Base-by-base conservation (phyloP, 2,329 filamentous ascomycete species). In the Arthrobotrys megalospora region DNA sequence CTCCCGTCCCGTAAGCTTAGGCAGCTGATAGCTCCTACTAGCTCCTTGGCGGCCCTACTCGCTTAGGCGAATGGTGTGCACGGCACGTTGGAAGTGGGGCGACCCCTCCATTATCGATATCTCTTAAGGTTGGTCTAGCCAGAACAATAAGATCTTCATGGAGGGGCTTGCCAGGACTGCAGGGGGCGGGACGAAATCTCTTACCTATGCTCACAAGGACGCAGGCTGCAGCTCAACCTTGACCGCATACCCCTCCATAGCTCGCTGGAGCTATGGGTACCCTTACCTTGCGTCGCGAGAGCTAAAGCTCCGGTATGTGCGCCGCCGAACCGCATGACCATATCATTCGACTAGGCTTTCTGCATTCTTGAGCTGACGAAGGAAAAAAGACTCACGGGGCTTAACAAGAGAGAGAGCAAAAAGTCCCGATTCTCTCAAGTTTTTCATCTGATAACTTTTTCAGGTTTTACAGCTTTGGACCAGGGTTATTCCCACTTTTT, bases 171-270 rank as follows among this genome's bases (percentile, higher is more conserved):
- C 67, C 60, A 72, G 62, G 50, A 65, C 75, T 78, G 75, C 75
- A 78, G 75, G 75, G 75, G 67, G 75, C 75, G 75, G 75, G 75
- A 78, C 67, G 75, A 72, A 78, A 60, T 60, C 43, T 62, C 19
- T 62, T 66, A 28, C 24, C 24, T 28, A 43, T 66, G 62, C 47
- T 71, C 62, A 67, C 60, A 78, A 71, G 73, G 58, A 55, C 60
- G 73, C 73, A 68, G 45, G 53, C 52, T 72, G 75, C 63, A 71
- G 67, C 67, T 72, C 45, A 53, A 64, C 60, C 62, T 67, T 62
- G 52, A 62, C 52, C 36, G 55, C 47, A 45, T 24, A 41, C 36
- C 34, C 53, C 55, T 60, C 55, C 19, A 19, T 43, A 53, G 64
- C 55, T 60, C 55, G 58, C 65, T 45, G 41, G 32, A 77, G 64